Conservation (phyloP, 129 eudicot species). For the Tagetes patula region DNA sequence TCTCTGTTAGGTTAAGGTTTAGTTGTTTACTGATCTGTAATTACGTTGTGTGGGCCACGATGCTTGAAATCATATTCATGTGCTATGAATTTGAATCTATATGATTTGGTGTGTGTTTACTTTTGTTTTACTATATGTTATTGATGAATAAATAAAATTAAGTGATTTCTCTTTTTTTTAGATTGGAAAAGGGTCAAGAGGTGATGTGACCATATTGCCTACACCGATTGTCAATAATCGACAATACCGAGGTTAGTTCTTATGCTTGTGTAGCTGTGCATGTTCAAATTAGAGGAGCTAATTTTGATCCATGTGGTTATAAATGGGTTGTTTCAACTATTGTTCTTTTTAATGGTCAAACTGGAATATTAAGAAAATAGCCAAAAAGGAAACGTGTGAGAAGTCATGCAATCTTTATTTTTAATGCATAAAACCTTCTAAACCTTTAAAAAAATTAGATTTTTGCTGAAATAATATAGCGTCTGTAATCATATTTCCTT, state of each 20-base stretch:
- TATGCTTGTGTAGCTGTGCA: not conserved
- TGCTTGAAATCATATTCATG: too few species aligned
- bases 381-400: conserved; percentile 7
- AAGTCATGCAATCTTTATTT: not conserved
- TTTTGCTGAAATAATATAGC: not conserved
- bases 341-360: not conserved
- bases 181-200: conserved; percentile 94
- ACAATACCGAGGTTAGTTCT: conserved; percentile 79
- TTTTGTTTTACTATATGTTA: too few species aligned
- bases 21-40: too few species aligned
- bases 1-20: too few species aligned
- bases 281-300: conserved; percentile 1
- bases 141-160: not conserved
- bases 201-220: conserved; percentile 95
- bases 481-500: not conserved
- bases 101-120: too few species aligned
- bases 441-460: not conserved
- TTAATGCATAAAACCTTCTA: not conserved
- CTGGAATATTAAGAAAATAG: not conserved
- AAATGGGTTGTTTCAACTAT: not conserved
- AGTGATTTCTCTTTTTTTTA: conserved; percentile 20
- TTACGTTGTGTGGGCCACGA: too few species aligned
- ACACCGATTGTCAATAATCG: conserved; percentile 89
- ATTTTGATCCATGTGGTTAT: not conserved
- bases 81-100: too few species aligned